Evolutionary conservation across 2,329 filamentous ascomycete genomes (phyloP).

Genomic region (Diatrype stigma): DNA sequence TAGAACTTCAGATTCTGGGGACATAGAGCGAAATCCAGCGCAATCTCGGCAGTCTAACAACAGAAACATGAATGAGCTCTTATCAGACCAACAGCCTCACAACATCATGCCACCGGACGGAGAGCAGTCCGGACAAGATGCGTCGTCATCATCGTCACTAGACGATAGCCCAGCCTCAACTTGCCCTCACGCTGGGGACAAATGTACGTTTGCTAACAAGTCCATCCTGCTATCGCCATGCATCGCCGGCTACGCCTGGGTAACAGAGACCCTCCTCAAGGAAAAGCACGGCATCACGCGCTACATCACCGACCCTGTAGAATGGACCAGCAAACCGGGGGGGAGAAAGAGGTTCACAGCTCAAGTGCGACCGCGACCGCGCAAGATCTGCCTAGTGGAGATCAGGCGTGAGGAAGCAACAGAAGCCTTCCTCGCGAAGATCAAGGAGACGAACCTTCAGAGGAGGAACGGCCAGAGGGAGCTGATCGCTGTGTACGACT

Average conservation of each 20-base stretch:
- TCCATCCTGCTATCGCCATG: slow-evolving; percentile 39
- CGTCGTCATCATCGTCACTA: neutral
- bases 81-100: neutral
- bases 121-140: neutral
- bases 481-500: slow-evolving; percentile 43
- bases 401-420: slow-evolving; percentile 26
- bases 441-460: slow-evolving; percentile 27
- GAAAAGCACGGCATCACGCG: slow-evolving; percentile 38
- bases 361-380: slow-evolving; percentile 3
- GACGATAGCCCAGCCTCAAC: slow-evolving; percentile 1
- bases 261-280: slow-evolving; percentile 35
- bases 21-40: neutral
- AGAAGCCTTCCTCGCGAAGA: slow-evolving; percentile 26
- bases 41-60: neutral
- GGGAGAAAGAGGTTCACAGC: neutral
- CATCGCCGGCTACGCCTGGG: slow-evolving; percentile 31
- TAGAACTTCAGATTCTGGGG: neutral
- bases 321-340: slow-evolving; percentile 26
- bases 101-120: neutral
- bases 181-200: slow-evolving; percentile 29
- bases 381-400: slow-evolving; percentile 40
- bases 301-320: slow-evolving; percentile 29
- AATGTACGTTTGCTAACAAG: slow-evolving; percentile 35
- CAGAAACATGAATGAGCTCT: neutral
- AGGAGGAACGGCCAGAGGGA: slow-evolving; percentile 25